phyloP scores from a whole-genome alignment of 371 early-diverging fungal species.

The Mucor saturninus region DNA sequence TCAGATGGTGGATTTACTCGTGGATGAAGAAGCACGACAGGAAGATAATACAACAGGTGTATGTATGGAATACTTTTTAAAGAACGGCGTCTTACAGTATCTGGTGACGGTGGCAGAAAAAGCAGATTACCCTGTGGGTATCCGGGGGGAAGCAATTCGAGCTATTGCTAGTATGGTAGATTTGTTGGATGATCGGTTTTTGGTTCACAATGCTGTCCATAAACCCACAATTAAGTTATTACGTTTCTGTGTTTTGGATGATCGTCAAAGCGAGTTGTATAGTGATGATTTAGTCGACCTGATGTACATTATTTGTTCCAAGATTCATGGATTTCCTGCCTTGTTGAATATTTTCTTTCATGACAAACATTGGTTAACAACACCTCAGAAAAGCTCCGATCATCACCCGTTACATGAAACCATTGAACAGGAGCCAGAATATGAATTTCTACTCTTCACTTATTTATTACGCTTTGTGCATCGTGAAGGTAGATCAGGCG shows the following conservation, averaged over 20 bases:
- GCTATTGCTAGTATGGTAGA: constrained; percentile 85
- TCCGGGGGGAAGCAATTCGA: constrained; percentile 82
- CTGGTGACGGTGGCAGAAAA: constrained; percentile 81
- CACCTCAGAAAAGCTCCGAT: constrained; percentile 53
- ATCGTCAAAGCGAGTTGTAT: constrained; percentile 66
- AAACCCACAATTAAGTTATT: constrained; percentile 84
- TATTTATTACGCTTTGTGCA: constrained; percentile 88
- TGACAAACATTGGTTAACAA: constrained; percentile 78
- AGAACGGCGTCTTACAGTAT: constrained; percentile 77
- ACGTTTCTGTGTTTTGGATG: constrained; percentile 67
- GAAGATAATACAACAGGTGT: constrained; percentile 77
- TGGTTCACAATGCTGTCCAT: constrained; percentile 91
- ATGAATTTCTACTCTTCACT: constrained; percentile 85
- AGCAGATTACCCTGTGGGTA: constrained; percentile 84
- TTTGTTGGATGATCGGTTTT: constrained; percentile 83
- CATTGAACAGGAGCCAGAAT: constrained; percentile 45
- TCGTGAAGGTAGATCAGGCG: constrained; percentile 86
- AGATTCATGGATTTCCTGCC: constrained; percentile 89
- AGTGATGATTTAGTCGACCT: constrained; percentile 87
- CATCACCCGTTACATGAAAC: constrained; percentile 26
- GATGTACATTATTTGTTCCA: constrained; percentile 87
- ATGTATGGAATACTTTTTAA: constrained; percentile 92
- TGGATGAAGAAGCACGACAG: constrained; percentile 87
- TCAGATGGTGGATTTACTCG: constrained; percentile 86
- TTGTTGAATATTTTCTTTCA: constrained; percentile 91